Percentiles rank a stretch among this genome's conserved stretches.
Evolutionary conservation across 306 rosid species (phyloP).

Genomic region (Dryas alaskensis): DNA sequence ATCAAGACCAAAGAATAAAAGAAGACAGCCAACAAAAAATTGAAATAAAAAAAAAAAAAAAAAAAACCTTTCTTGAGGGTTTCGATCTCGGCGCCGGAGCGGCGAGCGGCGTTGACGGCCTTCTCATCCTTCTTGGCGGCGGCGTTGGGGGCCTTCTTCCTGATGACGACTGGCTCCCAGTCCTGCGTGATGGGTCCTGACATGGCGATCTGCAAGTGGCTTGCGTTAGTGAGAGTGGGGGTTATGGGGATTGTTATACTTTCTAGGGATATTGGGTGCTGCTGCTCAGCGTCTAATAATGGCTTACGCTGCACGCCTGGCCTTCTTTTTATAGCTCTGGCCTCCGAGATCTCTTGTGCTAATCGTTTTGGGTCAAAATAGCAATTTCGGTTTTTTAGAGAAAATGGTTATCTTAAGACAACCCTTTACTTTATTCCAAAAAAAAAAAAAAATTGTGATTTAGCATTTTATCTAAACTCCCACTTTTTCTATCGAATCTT

Average conservation of each 20-base stretch:
- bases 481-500: too few relatives aligned
- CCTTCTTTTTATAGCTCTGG: not conserved
- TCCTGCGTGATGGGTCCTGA: conserved; percentile 77
- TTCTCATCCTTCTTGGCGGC: conserved; percentile 92
- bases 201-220: conserved; percentile 32
- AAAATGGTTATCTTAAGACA: too few relatives aligned
- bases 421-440: too few relatives aligned
- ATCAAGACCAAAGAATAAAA: not conserved
- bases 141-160: conserved; percentile 81
- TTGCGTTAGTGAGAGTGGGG: too few relatives aligned
- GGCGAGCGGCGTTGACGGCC: conserved; percentile 95
- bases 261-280: not conserved
- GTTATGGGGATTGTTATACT: not conserved
- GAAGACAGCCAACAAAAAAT: not conserved
- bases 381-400: not conserved
- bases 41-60: not conserved
- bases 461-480: too few relatives aligned
- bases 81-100: conserved; percentile 77
- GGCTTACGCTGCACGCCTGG: not conserved
- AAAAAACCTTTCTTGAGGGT: conserved; percentile 61
- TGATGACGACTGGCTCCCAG: conserved; percentile 86
- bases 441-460: too few relatives aligned
- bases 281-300: not conserved
- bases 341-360: not conserved
- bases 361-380: not conserved